A percentile compares a stretch with the other conserved stretches of the same genome.
phyloP scores from a whole-genome alignment of 495 filamentous ascomycete species.

The Neurospora sp. region DNA sequence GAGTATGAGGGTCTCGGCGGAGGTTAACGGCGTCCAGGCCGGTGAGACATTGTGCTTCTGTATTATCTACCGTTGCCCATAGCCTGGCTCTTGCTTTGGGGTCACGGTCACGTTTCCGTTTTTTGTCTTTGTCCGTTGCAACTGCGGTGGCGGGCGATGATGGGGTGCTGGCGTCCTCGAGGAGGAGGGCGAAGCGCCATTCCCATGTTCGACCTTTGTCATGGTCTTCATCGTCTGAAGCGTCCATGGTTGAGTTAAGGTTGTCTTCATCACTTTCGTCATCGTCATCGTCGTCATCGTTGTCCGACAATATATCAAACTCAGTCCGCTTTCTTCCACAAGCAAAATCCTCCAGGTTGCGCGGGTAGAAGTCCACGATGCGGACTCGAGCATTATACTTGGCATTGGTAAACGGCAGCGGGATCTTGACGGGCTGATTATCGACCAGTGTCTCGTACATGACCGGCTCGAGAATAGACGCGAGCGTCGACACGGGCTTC shows the following conservation, averaged over 20 bases:
- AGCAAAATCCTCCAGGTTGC: slow-evolving; percentile 63
- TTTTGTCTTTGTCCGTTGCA: not conserved
- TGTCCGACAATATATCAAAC: slow-evolving; percentile 38
- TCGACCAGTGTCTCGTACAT: slow-evolving; percentile 27
- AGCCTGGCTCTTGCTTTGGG: slow-evolving; percentile 32
- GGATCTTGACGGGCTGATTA: slow-evolving; percentile 30
- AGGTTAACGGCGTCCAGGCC: slow-evolving; percentile 60
- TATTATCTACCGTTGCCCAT: slow-evolving; percentile 56
- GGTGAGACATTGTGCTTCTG: slow-evolving; percentile 55
- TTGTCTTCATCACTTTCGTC: slow-evolving; percentile 15
- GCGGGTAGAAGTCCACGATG: slow-evolving; percentile 74
- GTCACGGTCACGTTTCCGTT: not conserved
- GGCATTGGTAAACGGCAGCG: slow-evolving; percentile 58
- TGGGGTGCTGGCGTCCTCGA: slow-evolving; percentile 47
- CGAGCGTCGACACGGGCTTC: slow-evolving; percentile 28
- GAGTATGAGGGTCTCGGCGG: slow-evolving; percentile 30
- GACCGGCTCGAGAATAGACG: slow-evolving; percentile 37
- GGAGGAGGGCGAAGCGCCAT: slow-evolving; percentile 67
- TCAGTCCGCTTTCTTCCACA: slow-evolving; percentile 34
- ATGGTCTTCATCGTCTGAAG: not conserved
- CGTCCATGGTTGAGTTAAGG: not conserved
- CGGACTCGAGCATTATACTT: slow-evolving; percentile 60
- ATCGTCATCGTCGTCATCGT: slow-evolving; percentile 24
- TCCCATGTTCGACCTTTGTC: slow-evolving; percentile 46
- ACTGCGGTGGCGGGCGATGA: not conserved